Base-by-base conservation (phyloP, 805 yeast species). In the Pichia paraexigua region DNA sequence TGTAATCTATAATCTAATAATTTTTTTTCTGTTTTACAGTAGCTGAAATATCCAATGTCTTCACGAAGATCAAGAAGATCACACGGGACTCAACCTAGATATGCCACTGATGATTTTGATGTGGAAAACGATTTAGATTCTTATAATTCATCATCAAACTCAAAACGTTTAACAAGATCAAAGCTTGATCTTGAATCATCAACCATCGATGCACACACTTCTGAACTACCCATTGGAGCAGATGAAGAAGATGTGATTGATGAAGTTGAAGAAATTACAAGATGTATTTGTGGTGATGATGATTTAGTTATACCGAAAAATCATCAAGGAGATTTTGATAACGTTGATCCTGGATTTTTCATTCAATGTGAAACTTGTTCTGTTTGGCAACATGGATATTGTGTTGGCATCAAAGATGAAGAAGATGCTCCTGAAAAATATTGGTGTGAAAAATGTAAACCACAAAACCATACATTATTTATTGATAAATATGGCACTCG, bases 301-400 rank as follows among this genome's bases (percentile, higher is more conserved):
- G 82, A 78, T 54, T 55, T 62, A 27, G 67, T 71, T 25, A 53
- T 67, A 13, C 67, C 69, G 5, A 58, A 56, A 9, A 55, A 58
- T 45, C 57, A 63, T 24, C 58, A 57, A 11, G 50, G 62, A 1
- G 71, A 67, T 24, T 63, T 68, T 47, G 81, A 78, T 53, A 68
- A 68, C 45, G 59, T 67, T 10, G 74, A 70, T 50, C 70, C 74
- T 20, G 94, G 92, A 2, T 73, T 85, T 47, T 86, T 79, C 63
- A 86, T 86, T 58, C 94, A 86, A 62, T 86, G 95, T 74, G 99
- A 94, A 62, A 76, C 78, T 56, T 92, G 99, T 70, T 82, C 87
- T 20, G 96, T 85, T 9, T 92, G 99, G 99, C 99, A 92, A 67
- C 99, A 92, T 66, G 98, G 97, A 2, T 88, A 75, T 69, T 92